phyloP scores from a whole-genome alignment of 805 yeast species.

The Metschnikowia reukaufii region DNA sequence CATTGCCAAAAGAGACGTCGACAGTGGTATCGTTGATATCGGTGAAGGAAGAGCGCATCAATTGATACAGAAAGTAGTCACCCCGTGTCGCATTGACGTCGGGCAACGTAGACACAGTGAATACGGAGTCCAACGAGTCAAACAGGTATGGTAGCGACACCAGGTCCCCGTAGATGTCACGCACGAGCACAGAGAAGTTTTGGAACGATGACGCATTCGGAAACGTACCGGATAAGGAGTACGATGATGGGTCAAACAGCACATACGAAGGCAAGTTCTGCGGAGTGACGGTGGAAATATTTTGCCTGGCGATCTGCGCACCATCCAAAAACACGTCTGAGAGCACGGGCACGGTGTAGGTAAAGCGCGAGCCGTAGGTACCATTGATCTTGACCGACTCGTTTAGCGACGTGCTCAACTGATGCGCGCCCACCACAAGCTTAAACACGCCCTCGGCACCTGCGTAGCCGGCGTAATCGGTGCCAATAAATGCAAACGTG shows the following conservation, averaged over 20 bases:
- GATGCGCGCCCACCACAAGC: slow-evolving; percentile 85
- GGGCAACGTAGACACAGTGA: slow-evolving; percentile 52
- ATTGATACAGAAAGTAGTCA: slow-evolving; percentile 54
- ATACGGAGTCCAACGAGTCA: slow-evolving; percentile 53
- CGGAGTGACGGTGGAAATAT: slow-evolving; percentile 53
- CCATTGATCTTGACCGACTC: slow-evolving; percentile 62
- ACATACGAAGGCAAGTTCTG: slow-evolving; percentile 64
- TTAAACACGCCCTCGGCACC: slow-evolving; percentile 70
- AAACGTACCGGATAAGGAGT: slow-evolving; percentile 53
- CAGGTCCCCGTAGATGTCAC: slow-evolving; percentile 60
- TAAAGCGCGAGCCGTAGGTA: slow-evolving; percentile 56
- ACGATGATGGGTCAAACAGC: slow-evolving; percentile 37
- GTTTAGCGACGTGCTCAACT: slow-evolving; percentile 64
- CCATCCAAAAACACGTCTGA: slow-evolving; percentile 66
- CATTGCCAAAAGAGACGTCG: slow-evolving; percentile 39
- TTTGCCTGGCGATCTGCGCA: slow-evolving; percentile 40
- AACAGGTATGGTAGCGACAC: slow-evolving; percentile 59
- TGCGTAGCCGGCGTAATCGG: slow-evolving; percentile 73
- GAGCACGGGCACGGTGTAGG: slow-evolving; percentile 59
- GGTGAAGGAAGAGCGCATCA: slow-evolving; percentile 57
- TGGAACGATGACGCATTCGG: slow-evolving; percentile 46
- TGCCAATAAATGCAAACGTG: slow-evolving; percentile 70
- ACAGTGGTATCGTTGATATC: slow-evolving; percentile 51
- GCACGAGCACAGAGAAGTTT: slow-evolving; percentile 54
- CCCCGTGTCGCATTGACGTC: slow-evolving; percentile 70